Percentiles rank a stretch among this genome's conserved stretches.
Conservation (phyloP, 306 rosid species). For the Lathyrus oleraceus region DNA sequence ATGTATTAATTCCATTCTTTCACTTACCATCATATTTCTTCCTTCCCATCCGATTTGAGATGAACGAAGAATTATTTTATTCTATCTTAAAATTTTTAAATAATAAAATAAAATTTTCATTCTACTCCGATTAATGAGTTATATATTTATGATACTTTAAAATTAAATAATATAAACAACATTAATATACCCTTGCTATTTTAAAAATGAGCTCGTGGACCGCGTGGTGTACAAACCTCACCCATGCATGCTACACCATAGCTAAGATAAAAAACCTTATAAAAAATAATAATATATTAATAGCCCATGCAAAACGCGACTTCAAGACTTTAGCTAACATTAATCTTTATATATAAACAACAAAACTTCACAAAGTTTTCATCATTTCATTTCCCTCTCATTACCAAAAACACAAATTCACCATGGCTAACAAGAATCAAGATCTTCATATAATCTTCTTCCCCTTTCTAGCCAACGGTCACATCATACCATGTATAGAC, state of each 20-base stretch:
- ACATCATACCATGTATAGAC: conserved; percentile 39
- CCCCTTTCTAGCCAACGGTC: conserved; percentile 42
- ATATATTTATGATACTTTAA: too few relatives aligned
- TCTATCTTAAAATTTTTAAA: too few relatives aligned
- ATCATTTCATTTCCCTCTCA: not conserved
- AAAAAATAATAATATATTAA: not conserved
- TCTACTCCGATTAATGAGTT: too few relatives aligned
- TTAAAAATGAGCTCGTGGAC: not conserved
- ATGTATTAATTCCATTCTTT: too few relatives aligned
- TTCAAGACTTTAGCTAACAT: not conserved
- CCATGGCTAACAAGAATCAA: conserved; percentile 21
- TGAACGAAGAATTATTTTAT: too few relatives aligned
- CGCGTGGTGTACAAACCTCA: not conserved
- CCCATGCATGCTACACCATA: not conserved
- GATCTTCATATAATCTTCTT: conserved; percentile 38
- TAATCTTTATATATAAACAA: not conserved
- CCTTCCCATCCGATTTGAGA: too few relatives aligned
- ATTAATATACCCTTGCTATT: not conserved
- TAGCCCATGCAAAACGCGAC: conserved; percentile 21
- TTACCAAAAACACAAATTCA: not conserved
- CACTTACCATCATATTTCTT: too few relatives aligned
- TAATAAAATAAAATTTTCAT: too few relatives aligned
- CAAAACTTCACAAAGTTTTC: not conserved
- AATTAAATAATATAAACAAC: not conserved
- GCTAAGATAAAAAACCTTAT: not conserved